A percentile compares a stretch with the other conserved stretches of the same genome.
phyloP scores from a whole-genome alignment of 2,329 filamentous ascomycete genomes.

The Metarhizium guizhouense region DNA sequence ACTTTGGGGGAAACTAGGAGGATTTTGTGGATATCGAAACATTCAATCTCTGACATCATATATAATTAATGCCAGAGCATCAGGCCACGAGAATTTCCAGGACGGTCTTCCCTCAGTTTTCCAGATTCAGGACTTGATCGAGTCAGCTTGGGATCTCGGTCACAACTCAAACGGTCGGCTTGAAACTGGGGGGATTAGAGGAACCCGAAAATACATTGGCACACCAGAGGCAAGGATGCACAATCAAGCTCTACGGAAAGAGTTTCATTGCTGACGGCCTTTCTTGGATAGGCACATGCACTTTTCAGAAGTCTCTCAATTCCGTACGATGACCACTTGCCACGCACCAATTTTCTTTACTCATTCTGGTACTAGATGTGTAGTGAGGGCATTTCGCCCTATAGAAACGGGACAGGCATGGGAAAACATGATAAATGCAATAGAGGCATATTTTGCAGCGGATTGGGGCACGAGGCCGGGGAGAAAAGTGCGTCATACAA shows the following conservation, averaged over 20 bases:
- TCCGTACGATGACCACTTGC: slow-evolving; percentile 33
- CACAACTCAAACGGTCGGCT: slow-evolving; percentile 65
- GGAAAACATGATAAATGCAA: slow-evolving; percentile 51
- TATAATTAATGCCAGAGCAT: slow-evolving; percentile 49
- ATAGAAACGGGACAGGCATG: slow-evolving; percentile 34
- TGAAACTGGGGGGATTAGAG: slow-evolving; percentile 79
- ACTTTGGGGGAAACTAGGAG: slow-evolving; percentile 38
- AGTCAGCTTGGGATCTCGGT: slow-evolving; percentile 77
- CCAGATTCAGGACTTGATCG: slow-evolving; percentile 76
- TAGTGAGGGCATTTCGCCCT: slow-evolving; percentile 51
- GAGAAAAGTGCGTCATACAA: slow-evolving; percentile 60
- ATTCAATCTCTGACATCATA: slow-evolving; percentile 87
- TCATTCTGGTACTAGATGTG: slow-evolving; percentile 36
- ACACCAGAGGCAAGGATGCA: slow-evolving; percentile 62
- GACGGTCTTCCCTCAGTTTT: slow-evolving; percentile 65
- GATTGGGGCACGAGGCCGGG: slow-evolving; percentile 30
- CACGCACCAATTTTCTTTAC: not conserved
- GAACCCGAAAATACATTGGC: slow-evolving; percentile 93
- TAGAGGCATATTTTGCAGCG: slow-evolving; percentile 68
- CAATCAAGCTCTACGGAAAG: not conserved
- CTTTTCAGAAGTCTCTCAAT: slow-evolving; percentile 64
- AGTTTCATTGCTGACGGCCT: not conserved
- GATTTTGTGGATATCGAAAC: slow-evolving; percentile 92
- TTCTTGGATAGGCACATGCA: slow-evolving; percentile 57
- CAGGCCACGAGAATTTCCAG: slow-evolving; percentile 52